These are phyloP conservation scores for Annulohypoxylon truncatum DNA, from an alignment of 2,329 filamentous ascomycete genomes.

Conservation along the genomic window DNA sequence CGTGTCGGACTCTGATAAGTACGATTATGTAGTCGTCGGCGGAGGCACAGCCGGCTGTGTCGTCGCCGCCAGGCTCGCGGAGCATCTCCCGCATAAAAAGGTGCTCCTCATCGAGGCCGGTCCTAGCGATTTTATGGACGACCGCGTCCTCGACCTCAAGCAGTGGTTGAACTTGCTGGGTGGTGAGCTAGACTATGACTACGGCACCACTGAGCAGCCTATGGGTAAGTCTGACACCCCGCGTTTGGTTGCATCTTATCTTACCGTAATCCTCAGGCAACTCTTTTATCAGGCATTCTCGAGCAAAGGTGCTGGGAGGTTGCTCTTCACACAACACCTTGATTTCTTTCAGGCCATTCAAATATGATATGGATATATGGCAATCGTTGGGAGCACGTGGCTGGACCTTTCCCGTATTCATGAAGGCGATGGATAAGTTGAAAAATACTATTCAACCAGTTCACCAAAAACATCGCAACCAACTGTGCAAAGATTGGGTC, in stretches of 20 bases:
- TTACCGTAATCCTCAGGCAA: slow-evolving; percentile 69
- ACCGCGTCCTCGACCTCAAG: slow-evolving; percentile 85
- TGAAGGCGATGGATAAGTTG: slow-evolving; percentile 82
- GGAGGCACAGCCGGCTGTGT: slow-evolving; percentile 90
- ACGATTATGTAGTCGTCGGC: slow-evolving; percentile 87
- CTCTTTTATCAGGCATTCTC: slow-evolving; percentile 90
- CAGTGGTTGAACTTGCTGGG: slow-evolving; percentile 88
- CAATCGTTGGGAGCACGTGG: slow-evolving; percentile 82
- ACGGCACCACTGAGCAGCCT: slow-evolving; percentile 88
- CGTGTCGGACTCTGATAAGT: slow-evolving; percentile 72
- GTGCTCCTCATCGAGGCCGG: slow-evolving; percentile 89
- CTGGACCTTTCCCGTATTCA: slow-evolving; percentile 89
- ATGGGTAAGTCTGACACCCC: slow-evolving; percentile 63
- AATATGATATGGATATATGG: slow-evolving; percentile 89
- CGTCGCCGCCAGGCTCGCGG: slow-evolving; percentile 80
- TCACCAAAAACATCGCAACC: slow-evolving; percentile 85
- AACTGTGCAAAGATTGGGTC: slow-evolving; percentile 92
- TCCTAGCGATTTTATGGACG: slow-evolving; percentile 88
- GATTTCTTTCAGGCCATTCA: slow-evolving; percentile 91
- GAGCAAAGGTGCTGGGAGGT: slow-evolving; percentile 90
- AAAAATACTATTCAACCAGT: slow-evolving; percentile 93
- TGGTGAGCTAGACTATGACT: slow-evolving; percentile 91
- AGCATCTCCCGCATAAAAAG: slow-evolving; percentile 85
- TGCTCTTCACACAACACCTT: slow-evolving; percentile 95
- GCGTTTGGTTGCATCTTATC: slow-evolving; percentile 26